Evolutionary conservation across 805 yeast species (phyloP).

Genomic region (Nakazawaea laoshanensis): DNA sequence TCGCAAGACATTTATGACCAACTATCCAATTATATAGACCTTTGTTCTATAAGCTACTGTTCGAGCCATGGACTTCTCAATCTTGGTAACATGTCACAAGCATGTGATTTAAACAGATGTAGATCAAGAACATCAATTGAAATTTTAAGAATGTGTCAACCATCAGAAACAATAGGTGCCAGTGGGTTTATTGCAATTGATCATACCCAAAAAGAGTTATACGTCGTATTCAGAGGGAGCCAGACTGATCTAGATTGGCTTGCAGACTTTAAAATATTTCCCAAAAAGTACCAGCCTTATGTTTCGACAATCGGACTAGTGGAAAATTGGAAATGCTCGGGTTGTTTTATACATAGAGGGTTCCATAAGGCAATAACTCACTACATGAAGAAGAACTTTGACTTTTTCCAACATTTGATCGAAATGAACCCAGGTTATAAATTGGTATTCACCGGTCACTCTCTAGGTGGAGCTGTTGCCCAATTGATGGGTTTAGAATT

Average conservation of each 20-base stretch:
- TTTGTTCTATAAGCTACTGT: constrained; percentile 5
- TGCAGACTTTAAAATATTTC: constrained; percentile 43
- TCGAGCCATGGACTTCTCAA: neutral
- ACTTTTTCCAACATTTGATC: constrained; percentile 19
- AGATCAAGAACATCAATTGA: constrained; percentile 16
- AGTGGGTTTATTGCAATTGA: constrained; percentile 47
- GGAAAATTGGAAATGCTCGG: constrained; percentile 2
- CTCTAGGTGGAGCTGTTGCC: constrained; percentile 70
- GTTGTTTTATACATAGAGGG: constrained; percentile 50
- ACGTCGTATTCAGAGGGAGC: constrained; percentile 58
- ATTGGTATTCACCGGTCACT: constrained; percentile 60
- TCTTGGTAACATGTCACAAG: neutral
- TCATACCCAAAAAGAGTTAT: constrained; percentile 30
- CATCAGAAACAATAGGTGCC: constrained; percentile 24
- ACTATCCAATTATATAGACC: neutral
- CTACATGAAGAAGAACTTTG: constrained; percentile 16
- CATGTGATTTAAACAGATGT: constrained; percentile 1
- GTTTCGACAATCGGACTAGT: constrained; percentile 1
- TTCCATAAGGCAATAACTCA: constrained; percentile 39
- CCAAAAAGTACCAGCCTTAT: constrained; percentile 38
- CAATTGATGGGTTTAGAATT: constrained; percentile 56
- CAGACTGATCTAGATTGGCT: constrained; percentile 53
- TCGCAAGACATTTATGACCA: neutral
- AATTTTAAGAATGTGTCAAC: constrained; percentile 29
- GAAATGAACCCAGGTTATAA: constrained; percentile 36